Evolutionary conservation across 352 stramenopile species (phyloP).

Genomic region (Phytophthora rubi): DNA sequence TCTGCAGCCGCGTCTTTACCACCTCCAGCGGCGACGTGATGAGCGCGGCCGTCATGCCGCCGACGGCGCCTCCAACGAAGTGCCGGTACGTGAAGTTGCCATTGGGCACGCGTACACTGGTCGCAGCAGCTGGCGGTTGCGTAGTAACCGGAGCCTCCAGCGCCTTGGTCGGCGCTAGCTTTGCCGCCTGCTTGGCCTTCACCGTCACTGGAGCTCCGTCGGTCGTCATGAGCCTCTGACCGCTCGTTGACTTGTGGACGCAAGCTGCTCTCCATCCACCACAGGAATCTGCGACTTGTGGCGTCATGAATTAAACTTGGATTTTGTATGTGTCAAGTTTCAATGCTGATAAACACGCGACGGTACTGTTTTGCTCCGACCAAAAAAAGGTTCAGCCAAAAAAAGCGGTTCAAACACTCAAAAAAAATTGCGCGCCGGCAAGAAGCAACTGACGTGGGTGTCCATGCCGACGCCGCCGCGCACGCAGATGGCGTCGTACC

Average conservation of each 20-base stretch:
- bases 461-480: slow-evolving; percentile 34
- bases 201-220: not conserved
- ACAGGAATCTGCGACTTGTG: slow-evolving; percentile 43
- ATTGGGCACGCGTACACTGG: slow-evolving; percentile 39
- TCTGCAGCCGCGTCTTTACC: slow-evolving; percentile 88
- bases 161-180: not conserved
- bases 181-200: not conserved
- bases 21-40: slow-evolving; percentile 87
- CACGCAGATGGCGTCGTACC: slow-evolving; percentile 50
- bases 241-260: slow-evolving; percentile 25
- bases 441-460: slow-evolving; percentile 5
- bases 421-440: not conserved
- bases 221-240: slow-evolving; percentile 22
- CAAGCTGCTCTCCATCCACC: slow-evolving; percentile 30
- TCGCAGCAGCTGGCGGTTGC: slow-evolving; percentile 35
- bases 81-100: slow-evolving; percentile 58
- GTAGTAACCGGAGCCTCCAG: not conserved
- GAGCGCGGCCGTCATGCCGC: slow-evolving; percentile 82
- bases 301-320: slow-evolving; percentile 12
- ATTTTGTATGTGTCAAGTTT: slow-evolving; percentile 19
- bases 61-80: slow-evolving; percentile 78
- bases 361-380: slow-evolving; percentile 7
- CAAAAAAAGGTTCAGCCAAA: not conserved
- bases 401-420: not conserved
- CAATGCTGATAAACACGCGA: slow-evolving; percentile 32